Percentiles rank a stretch among this genome's conserved stretches.
phyloP scores from a whole-genome alignment of 2,329 filamentous ascomycete species.

The Botrytis paeoniae region DNA sequence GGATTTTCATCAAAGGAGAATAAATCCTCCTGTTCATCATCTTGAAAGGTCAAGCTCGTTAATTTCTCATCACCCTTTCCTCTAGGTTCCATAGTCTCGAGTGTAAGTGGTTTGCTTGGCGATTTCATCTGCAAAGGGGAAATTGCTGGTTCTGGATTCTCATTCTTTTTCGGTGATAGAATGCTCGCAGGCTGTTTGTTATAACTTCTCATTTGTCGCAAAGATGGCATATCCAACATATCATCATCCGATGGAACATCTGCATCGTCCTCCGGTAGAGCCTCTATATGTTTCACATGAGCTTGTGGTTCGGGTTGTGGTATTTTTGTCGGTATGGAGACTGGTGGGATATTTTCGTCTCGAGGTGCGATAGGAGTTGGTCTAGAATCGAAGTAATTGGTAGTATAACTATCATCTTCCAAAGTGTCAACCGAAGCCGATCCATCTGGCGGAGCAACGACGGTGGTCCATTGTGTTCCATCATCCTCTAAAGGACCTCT shows the following conservation, averaged over 20 bases:
- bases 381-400: constrained; percentile 7
- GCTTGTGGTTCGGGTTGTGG: not conserved
- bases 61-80: constrained; percentile 19
- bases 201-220: constrained; percentile 23
- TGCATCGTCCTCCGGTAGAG: constrained; percentile 1
- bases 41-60: constrained; percentile 19
- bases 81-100: constrained; percentile 11
- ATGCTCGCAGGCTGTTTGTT: constrained; percentile 21
- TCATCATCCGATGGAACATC: constrained; percentile 28
- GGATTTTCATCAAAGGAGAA: constrained; percentile 34
- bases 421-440: constrained; percentile 32
- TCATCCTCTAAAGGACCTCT: constrained; percentile 50
- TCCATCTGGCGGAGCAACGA: constrained; percentile 36
- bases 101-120: constrained; percentile 20
- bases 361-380: not conserved
- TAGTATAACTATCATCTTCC: constrained; percentile 8
- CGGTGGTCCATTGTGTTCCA: constrained; percentile 37
- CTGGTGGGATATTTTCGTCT: constrained; percentile 9
- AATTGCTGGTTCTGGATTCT: constrained; percentile 6
- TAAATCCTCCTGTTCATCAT: constrained; percentile 31
- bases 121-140: not conserved
- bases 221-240: constrained; percentile 31
- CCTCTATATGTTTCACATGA: not conserved
- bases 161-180: constrained; percentile 1
- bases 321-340: not conserved